Base-by-base conservation (phyloP, 306 rosid genomes). In the Prunus mongolica region DNA sequence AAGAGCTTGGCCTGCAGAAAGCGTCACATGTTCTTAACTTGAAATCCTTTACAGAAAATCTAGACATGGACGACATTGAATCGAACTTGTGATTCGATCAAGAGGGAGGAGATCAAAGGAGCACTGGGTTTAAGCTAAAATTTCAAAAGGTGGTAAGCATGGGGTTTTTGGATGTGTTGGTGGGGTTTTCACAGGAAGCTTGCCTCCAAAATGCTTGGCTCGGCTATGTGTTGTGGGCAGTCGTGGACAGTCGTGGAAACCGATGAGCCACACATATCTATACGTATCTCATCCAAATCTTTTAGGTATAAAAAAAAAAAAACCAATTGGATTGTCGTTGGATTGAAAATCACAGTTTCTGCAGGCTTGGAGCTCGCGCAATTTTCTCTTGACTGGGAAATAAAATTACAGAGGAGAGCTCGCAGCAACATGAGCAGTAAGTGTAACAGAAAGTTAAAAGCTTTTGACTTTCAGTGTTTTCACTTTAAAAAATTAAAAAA, bases 1-100 rank as follows among this genome's bases (percentile, higher is more conserved):
- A 75, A 79, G 73, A 75, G 67, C 38, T 74, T 3, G 85, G 81
- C 28, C 79, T 79, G 65, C 30, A 81, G 28, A 85, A 51, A 19
- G 85, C 60, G 68, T 85, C 78, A 69, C 32, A 55, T 2, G 83
- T 16, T 19, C 74, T 78, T 3, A 82, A 16, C 73, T 70, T 82
- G 77, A 81, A 78, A 75, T 86, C 91, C 64, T 79, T 84, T 84
- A 83, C 67, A 83, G 84, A 85, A 70, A 79, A 16, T 61, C 83
- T 79, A 50, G 96, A 82, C 57, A 88, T 74, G 82, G 92, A 88
- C 66, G 91, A 86, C 96, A 92, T 90, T 12, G 60, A 50, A 50
- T 70, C 45, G 28, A 77, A 28, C 38, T 60, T 13, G 15, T 27
- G 34, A 60, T 24, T 60, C 0, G 18, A 60, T 24, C 52, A 8